Evolutionary conservation across 192 early-diverging fungal genomes (phyloP), one percentile per base, ranked within the genome.

Genomic region (Mortierella claussenii): DNA sequence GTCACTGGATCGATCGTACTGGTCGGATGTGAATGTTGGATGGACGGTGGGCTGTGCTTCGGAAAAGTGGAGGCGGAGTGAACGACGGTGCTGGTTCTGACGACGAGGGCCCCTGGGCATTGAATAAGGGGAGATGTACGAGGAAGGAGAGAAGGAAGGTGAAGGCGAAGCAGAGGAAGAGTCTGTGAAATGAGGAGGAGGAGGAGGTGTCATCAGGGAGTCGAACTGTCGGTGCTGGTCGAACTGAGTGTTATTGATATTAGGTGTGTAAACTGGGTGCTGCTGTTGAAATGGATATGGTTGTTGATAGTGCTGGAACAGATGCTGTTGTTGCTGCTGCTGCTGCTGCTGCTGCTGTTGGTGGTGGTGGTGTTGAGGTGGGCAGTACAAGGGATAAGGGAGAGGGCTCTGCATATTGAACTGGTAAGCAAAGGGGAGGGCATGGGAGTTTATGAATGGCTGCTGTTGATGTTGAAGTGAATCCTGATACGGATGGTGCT

Each of bases 1-100:
- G 75, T 95, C 92, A 37, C 92, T 94, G 47, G 88, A 84, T 11
- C 96, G 85, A 68, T 97, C 95, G 71, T 98, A 98, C 54, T 96
- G 93, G n/a, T 81, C 80, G 1, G 86, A 67, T 32, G 89, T 81
- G 81, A 86, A 92, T 2, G 92, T 94, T 60, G 86, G 85, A 55
- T 91, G 90, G 8, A 91, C 81, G 11, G 73, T 15, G 2, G 64
- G 80, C 3, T 48, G 85, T 4, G 84, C 81, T 20, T 75, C 42
- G 23, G 83, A 83, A 50, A 88, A 88, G 18, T 79, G 74, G 21
- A 86, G 64, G 0, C 13, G 11, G 54, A 36, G 2, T 49, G 62
- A 7, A 43, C 23, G 42, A 45, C 21, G 60, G 23, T 7, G 57
- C 3, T 23, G 32, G 47, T 26, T 37, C 31, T 21, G 59, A 37